Conservation (phyloP, 2,329 filamentous ascomycete genomes). For the Aspergillus neoniger region DNA sequence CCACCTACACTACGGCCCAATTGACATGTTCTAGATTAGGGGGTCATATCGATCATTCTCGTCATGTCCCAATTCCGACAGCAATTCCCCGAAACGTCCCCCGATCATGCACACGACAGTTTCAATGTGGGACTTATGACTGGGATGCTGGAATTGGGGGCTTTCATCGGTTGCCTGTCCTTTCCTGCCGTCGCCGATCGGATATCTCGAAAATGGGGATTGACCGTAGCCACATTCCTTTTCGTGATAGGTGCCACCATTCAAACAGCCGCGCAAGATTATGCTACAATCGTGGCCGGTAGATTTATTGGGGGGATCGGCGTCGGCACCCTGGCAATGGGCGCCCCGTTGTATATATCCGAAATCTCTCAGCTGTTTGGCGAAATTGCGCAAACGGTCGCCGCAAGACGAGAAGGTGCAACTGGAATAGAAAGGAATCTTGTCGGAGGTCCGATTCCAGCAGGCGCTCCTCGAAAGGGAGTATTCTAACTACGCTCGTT, state of each 20-base stretch:
- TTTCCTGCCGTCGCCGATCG: slow-evolving; percentile 42
- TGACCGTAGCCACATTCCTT: slow-evolving; percentile 31
- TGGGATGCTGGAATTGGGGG: slow-evolving; percentile 47
- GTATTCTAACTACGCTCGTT: not conserved
- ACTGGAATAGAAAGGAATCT: slow-evolving; percentile 50
- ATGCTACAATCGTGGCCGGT: slow-evolving; percentile 35
- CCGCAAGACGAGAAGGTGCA: slow-evolving; percentile 49
- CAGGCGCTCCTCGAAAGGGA: slow-evolving; percentile 17
- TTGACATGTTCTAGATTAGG: slow-evolving; percentile 21
- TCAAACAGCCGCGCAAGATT: slow-evolving; percentile 30
- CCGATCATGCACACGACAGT: slow-evolving; percentile 32
- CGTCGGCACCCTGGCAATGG: slow-evolving; percentile 41
- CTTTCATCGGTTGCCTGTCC: slow-evolving; percentile 41
- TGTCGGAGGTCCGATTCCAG: slow-evolving; percentile 55
- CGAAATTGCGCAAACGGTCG: slow-evolving; percentile 50
- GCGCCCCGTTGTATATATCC: slow-evolving; percentile 53
- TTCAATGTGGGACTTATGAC: slow-evolving; percentile 40
- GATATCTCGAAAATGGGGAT: slow-evolving; percentile 47
- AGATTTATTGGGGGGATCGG: slow-evolving; percentile 43
- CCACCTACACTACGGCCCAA: not conserved
- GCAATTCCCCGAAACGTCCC: slow-evolving; percentile 43
- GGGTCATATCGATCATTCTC: slow-evolving; percentile 43
- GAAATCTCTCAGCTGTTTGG: slow-evolving; percentile 49
- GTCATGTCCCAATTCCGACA: slow-evolving; percentile 51
- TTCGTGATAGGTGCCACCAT: slow-evolving; percentile 50